These are phyloP conservation scores for Dysphania ambrosioides DNA, from an alignment of 148 eudicot genomes.

Conservation along the genomic window DNA sequence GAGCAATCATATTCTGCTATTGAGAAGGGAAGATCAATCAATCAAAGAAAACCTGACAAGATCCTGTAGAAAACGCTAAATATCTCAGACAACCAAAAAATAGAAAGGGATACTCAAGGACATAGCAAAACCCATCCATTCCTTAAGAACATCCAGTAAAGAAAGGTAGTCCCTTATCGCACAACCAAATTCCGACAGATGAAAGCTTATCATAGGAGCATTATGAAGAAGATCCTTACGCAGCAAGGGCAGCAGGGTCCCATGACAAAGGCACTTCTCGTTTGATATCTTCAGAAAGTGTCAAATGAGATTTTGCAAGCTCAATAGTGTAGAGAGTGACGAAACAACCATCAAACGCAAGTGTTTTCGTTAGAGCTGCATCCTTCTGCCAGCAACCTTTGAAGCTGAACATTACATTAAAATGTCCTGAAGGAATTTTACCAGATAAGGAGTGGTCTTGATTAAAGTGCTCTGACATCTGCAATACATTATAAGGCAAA, in stretches of 20 bases:
- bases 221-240: constrained; percentile 41
- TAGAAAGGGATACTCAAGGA: too few species aligned
- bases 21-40: not conserved
- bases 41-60: not conserved
- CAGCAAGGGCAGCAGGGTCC: constrained; percentile 86
- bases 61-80: not conserved
- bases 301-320: constrained; percentile 61
- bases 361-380: constrained; percentile 65
- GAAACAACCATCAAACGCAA: constrained; percentile 92
- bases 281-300: constrained; percentile 66
- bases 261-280: constrained; percentile 80
- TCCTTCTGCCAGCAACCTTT: constrained; percentile 88
- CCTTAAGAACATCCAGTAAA: too few species aligned
- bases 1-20: not conserved
- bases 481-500: constrained; percentile 17
- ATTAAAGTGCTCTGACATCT: constrained; percentile 95
- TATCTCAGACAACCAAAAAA: not conserved
- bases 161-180: too few species aligned
- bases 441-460: constrained; percentile 75
- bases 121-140: too few species aligned
- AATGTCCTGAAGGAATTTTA: constrained; percentile 85
- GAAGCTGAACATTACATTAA: constrained; percentile 70
- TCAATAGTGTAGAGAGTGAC: constrained; percentile 75
- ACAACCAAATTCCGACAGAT: not conserved
- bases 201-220: not conserved